Evolutionary conservation across 2,329 filamentous ascomycete species (phyloP), one percentile per base, ranked within the genome.

Genomic region (Alternaria brassicicola): DNA sequence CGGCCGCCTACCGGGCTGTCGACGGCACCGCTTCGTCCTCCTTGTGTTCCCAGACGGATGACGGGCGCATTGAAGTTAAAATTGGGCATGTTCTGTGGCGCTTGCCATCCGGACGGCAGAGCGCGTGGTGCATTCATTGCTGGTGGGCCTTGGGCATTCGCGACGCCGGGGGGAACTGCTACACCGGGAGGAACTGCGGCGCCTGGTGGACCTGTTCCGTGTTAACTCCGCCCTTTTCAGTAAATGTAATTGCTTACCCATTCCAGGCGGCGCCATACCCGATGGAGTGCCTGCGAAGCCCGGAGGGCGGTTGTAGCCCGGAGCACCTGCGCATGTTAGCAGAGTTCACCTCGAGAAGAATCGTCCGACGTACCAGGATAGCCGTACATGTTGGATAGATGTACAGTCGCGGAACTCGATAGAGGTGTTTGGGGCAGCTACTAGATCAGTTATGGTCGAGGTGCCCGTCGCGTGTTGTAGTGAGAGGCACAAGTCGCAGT

Each of bases 41-140:
- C 78, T 19, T 89, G 86, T 1, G 93, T 94, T 39, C 94, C 95
- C 43, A 99, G 85, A 54, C 95, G 91, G 73, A 99, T 98, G 59
- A 98, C 93, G 55, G 94, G 93, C 33, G 95, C 95, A 72, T 91
- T 96, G 82, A 98, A 97, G 82, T 99, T 97, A 83, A 99, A 97
- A 77, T 96, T 96, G 50, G 94, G 93, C 85, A 97, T 91, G 75
- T 95, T 97, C 49, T 91, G 83, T 9, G 94, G 93, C 47, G 92
- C 88, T 81, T 96, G 91, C 79, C 97, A 97, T 78, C 88, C 92
- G 58, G 88, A 82, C 62, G 92, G 92, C 64, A 96, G 88, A 72
- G 87, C 88, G 78, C 86, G 91, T 76, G 91, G 91, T 82, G 91
- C 88, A 81, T 89, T 91, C 81, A 90, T 86, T 82, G 91, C 90